Conservation (phyloP, 805 yeast species). For the Saccharomycopsis selenospora region DNA sequence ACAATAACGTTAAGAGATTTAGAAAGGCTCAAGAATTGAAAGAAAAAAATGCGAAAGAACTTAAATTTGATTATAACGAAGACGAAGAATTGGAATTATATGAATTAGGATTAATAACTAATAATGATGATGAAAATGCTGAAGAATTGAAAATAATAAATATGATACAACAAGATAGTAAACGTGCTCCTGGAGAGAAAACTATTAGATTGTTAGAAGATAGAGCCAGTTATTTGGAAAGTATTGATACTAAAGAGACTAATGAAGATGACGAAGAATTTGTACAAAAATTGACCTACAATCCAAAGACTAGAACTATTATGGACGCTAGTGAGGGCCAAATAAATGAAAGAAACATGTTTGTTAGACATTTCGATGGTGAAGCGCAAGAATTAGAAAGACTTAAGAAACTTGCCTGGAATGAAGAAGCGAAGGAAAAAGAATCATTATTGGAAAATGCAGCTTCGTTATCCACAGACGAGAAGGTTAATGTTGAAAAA, state of each 20-base stretch:
- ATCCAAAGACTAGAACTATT: conserved; percentile 36
- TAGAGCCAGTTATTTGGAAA: conserved; percentile 41
- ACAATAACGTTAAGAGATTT: conserved; percentile 28
- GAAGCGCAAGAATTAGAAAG: conserved; percentile 35
- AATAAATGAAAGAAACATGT: conserved; percentile 33
- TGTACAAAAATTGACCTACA: conserved; percentile 28
- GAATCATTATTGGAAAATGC: not conserved
- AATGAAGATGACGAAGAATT: conserved; percentile 11
- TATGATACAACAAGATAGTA: conserved; percentile 21
- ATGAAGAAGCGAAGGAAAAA: conserved; percentile 10
- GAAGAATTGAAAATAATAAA: conserved; percentile 9
- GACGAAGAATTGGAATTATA: conserved; percentile 29
- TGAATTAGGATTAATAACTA: conserved; percentile 26
- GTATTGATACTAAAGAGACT: conserved; percentile 31
- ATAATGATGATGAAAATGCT: conserved; percentile 7
- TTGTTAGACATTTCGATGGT: conserved; percentile 35
- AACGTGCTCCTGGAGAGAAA: conserved; percentile 26
- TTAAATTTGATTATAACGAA: conserved; percentile 23
- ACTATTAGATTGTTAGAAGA: conserved; percentile 45
- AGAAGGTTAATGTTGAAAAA: conserved; percentile 12
- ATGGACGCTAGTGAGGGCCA: conserved; percentile 30
- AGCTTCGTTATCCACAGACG: not conserved
- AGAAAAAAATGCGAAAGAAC: not conserved
- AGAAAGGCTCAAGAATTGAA: conserved; percentile 3
- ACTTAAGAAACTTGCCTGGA: conserved; percentile 35